These are phyloP conservation scores for Chlorella vulgaris DNA, from an alignment of 139 green algal genomes.

Conservation along the genomic window DNA sequence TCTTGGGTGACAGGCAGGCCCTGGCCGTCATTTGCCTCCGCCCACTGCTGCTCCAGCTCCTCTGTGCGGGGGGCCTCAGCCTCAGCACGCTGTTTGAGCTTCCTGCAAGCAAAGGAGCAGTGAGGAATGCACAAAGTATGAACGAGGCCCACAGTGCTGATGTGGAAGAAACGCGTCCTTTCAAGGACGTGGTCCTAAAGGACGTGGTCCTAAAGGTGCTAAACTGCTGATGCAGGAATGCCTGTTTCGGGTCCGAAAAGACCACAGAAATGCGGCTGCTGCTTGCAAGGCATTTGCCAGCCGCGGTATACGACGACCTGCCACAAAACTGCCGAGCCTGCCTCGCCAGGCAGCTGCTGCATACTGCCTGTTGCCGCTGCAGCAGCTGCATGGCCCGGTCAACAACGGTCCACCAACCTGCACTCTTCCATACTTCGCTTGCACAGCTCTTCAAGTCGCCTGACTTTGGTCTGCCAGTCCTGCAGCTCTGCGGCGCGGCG, in stretches of 20 bases:
- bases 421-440: background rate
- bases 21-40: background rate
- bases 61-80: slow-evolving; percentile 32
- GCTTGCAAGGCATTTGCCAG: no score
- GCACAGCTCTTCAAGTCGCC: background rate
- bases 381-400: background rate
- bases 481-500: background rate
- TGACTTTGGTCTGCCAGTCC: background rate
- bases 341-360: no score
- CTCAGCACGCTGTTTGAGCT: slow-evolving; percentile 4
- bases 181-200: no score
- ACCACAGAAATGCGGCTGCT: no score
- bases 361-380: no score
- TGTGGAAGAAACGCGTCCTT: no score
- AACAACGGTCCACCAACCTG: background rate
- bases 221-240: no score
- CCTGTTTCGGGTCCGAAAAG: no score
- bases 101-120: background rate
- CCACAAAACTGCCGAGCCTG: no score
- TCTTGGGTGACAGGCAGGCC: background rate
- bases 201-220: no score
- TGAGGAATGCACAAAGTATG: background rate
- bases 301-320: no score
- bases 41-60: slow-evolving; percentile 5
- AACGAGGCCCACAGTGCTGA: no score